Evolutionary conservation across 2,329 filamentous ascomycete species (phyloP), one percentile per base, ranked within the genome.

Genomic region (Microcyclospora tardicrescens): DNA sequence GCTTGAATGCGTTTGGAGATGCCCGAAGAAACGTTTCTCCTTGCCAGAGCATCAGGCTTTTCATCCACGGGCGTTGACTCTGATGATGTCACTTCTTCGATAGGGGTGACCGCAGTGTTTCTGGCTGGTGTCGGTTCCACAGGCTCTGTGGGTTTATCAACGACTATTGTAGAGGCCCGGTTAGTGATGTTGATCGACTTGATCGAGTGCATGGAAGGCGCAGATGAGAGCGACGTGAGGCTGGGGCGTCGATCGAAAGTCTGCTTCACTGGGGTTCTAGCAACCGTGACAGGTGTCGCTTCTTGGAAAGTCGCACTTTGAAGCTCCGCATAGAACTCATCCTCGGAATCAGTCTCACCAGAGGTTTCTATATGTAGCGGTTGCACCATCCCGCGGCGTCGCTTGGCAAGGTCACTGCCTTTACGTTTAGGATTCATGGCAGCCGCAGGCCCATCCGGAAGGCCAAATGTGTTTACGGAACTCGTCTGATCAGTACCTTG

Each of bases 1-100:
- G 87, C 86, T 61, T 94, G 93, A 59, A 96, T 96, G 32, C 91
- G 80, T 58, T 89, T 84, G 2, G 89, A 93, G 43, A 98, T 95
- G 49, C 84, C 86, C 8, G 83, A 86, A 6, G 85, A 87, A 16
- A 96, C 74, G 52, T 84, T 91, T 47, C 79, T 71, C 58, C 87
- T 93, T 57, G 19, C 19, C 19, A 24, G 8, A 8, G 19, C 19
- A 24, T 24, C 19, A 24, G 19, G 19, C 19, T 24, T 24, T 24
- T 24, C 19, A 24, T 41, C 39, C 13, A 33, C 27, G 3, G 36
- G 28, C 61, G n/a, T 62, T 60, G 29, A 55, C 55, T 19, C 55
- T 24, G 19, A 24, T 24, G 19, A 24, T 8, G 19, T 24, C 8
- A 24, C 19, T 8, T 24, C 19, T 24, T 24, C 19, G 19, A 24